phyloP scores from a whole-genome alignment of 1,284 basidiomycete genomes.

The Marasmius fiardii region DNA sequence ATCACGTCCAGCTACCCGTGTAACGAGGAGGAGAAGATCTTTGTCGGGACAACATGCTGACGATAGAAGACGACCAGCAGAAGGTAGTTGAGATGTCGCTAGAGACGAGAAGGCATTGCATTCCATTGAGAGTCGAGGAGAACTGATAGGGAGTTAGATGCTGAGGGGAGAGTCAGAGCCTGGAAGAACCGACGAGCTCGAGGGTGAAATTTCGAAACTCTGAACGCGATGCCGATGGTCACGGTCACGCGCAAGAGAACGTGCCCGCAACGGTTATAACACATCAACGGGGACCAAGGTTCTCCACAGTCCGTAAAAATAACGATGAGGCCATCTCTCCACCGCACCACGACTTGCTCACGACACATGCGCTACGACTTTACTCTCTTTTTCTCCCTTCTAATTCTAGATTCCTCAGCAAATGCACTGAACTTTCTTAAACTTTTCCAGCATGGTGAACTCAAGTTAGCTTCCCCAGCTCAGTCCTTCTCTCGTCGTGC shows the following conservation, averaged over 20 bases:
- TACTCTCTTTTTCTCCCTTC: conserved; percentile 4
- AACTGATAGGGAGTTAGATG: not conserved
- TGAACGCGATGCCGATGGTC: not conserved
- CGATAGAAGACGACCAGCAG: conserved; percentile 51
- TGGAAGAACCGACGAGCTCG: not conserved
- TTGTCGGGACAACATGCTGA: conserved; percentile 83
- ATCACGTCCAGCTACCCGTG: conserved; percentile 61
- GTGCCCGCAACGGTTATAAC: not conserved
- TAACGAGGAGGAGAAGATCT: conserved; percentile 68
- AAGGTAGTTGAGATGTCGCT: conserved; percentile 53
- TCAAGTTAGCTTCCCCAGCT: not conserved
- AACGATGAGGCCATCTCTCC: not conserved
- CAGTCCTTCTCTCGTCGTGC: not conserved
- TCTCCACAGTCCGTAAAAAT: too few species aligned
- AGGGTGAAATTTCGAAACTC: not conserved
- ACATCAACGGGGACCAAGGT: not conserved
- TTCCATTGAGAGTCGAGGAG: too few species aligned
- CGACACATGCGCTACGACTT: conserved; percentile 10
- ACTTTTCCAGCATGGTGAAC: not conserved
- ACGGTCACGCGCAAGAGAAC: not conserved
- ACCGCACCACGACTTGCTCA: conserved; percentile 4
- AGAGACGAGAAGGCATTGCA: conserved; percentile 52
- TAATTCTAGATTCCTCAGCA: not conserved
- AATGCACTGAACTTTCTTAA: not conserved
- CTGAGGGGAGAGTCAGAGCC: not conserved